phyloP scores from a whole-genome alignment of 805 yeast genomes.

The Saccharomycopsis guyanensis region DNA sequence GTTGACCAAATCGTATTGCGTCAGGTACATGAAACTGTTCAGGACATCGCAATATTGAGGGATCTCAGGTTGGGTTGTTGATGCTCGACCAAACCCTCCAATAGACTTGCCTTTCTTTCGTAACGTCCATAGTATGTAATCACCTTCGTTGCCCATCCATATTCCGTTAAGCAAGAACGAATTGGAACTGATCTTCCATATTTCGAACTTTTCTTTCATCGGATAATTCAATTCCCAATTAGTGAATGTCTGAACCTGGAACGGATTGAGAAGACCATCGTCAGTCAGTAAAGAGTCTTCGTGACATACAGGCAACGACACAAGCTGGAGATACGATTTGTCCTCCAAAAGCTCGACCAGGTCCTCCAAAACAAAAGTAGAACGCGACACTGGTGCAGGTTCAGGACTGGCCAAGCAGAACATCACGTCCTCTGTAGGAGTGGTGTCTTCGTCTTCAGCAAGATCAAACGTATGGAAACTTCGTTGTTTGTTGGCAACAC shows the following conservation, averaged over 20 bases:
- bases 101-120: background rate
- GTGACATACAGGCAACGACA: background rate
- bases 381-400: constrained; percentile 9
- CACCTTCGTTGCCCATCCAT: constrained; percentile 82
- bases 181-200: constrained; percentile 76
- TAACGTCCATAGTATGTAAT: constrained; percentile 39
- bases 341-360: constrained; percentile 19
- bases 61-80: background rate
- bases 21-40: constrained; percentile 10
- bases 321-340: background rate
- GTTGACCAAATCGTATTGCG: constrained; percentile 1
- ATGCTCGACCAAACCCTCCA: too few relatives aligned
- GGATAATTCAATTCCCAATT: constrained; percentile 66
- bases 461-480: background rate
- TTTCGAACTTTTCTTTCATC: constrained; percentile 74
- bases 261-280: constrained; percentile 19
- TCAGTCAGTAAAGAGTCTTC: background rate
- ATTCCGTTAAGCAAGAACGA: constrained; percentile 47
- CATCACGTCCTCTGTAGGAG: background rate
- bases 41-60: constrained; percentile 15
- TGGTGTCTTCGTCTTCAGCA: background rate
- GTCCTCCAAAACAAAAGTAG: constrained; percentile 22
- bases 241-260: constrained; percentile 37
- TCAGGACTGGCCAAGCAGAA: background rate
- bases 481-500: constrained; percentile 2